phyloP scores from a whole-genome alignment of 371 early-diverging fungal genomes.

The Mortierella sp. region DNA sequence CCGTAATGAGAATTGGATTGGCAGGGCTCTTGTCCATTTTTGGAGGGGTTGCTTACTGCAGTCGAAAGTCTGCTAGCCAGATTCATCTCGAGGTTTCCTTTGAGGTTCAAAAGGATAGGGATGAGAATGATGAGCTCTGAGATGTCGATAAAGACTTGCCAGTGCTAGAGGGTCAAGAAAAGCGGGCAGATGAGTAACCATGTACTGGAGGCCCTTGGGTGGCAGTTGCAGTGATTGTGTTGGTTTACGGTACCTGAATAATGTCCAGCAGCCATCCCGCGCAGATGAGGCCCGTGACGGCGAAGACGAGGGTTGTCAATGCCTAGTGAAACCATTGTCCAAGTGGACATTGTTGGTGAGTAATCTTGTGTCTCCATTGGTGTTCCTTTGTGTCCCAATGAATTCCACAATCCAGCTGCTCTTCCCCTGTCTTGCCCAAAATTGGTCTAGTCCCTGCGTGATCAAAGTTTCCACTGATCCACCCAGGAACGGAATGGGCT shows the following conservation, averaged over 20 bases:
- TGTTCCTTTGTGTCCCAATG: neutral
- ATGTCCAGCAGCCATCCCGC: constrained; percentile 76
- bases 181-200: neutral
- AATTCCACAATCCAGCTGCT: neutral
- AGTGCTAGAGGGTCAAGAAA: constrained; percentile 56
- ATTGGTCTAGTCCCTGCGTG: no score
- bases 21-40: neutral
- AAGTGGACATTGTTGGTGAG: neutral
- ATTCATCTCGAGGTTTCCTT: constrained; percentile 91
- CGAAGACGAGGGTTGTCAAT: constrained; percentile 73
- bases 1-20: neutral
- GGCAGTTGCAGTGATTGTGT: neutral
- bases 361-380: neutral
- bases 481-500: no score
- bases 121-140: constrained; percentile 84
- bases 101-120: constrained; percentile 82
- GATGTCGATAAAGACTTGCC: constrained; percentile 72
- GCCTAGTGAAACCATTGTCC: constrained; percentile 56
- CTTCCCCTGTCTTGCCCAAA: no score
- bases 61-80: constrained; percentile 85
- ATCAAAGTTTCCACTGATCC: no score
- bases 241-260: constrained; percentile 62
- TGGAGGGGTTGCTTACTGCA: constrained; percentile 56
- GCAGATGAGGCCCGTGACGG: constrained; percentile 73
- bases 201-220: no score